Base-by-base conservation (phyloP, 805 yeast species). In the Scheffersomyces stipitis region DNA sequence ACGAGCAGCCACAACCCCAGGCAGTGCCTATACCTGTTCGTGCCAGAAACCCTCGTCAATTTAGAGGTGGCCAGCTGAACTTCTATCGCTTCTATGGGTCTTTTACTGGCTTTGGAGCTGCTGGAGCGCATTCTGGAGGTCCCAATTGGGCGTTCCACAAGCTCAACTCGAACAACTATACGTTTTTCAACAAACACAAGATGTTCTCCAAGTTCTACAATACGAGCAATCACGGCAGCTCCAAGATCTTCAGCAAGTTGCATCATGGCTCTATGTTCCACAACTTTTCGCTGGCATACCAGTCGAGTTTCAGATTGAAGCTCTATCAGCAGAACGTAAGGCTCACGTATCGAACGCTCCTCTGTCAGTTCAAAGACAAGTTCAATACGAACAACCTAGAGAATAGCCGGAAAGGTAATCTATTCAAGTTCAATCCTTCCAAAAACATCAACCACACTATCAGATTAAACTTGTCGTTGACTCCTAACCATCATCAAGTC, bases 11-110 rank as follows among this genome's bases (percentile, higher is more conserved):
- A 26, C 56, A 55, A 10, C 62, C 53, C 10, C 59, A 48, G 23
- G 58, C 66, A 2, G 69, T 66, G 29, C 64, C 63, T 3, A 55
- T 61, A 5, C 66, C 64, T 14, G 65, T 71, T 4, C 77, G 79
- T 6, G 40, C 30, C 13, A 22, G 46, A 20, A 36, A 33, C 29
- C 23, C 27, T 18, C n/a, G n/a, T n/a, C n/a, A n/a, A n/a, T n/a
- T n/a, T n/a, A n/a, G n/a, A n/a, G n/a, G n/a, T n/a, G n/a, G n/a
- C n/a, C n/a, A n/a, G n/a, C n/a, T n/a, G n/a, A n/a, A n/a, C n/a
- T n/a, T n/a, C n/a, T n/a, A n/a, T n/a, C n/a, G n/a, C n/a, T n/a
- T n/a, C n/a, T n/a, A n/a, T n/a, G n/a, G n/a, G n/a, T n/a, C n/a
- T n/a, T n/a, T n/a, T n/a, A n/a, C n/a, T n/a, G n/a, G n/a, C n/a